Percentiles rank a stretch among this genome's conserved stretches.
These are phyloP conservation scores for Colletotrichum sansevieriae DNA, from an alignment of 2,329 filamentous ascomycete genomes.

Conservation along the genomic window DNA sequence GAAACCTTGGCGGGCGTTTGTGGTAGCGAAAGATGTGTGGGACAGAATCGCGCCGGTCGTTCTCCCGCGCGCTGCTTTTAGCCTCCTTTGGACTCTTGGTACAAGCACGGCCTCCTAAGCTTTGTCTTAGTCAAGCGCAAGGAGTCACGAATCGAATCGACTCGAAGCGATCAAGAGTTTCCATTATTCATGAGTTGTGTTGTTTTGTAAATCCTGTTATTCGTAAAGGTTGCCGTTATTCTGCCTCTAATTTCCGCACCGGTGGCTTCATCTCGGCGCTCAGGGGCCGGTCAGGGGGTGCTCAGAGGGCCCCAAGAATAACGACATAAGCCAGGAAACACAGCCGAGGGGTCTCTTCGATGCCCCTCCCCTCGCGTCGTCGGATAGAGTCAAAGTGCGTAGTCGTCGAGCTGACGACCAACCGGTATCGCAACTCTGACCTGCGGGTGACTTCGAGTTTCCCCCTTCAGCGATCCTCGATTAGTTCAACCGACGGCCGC, in stretches of 20 bases:
- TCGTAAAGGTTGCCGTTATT: background rate
- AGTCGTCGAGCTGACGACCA: too few species aligned
- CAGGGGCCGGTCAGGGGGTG: conserved; percentile 24
- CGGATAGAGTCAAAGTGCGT: conserved; percentile 10
- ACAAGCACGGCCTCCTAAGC: conserved; percentile 5
- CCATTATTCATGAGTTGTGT: background rate
- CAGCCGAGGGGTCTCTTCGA: conserved; percentile 16
- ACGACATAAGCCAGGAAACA: conserved; percentile 2
- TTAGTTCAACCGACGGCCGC: background rate
- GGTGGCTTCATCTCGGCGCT: conserved; percentile 20
- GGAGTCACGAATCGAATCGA: background rate
- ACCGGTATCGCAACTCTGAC: background rate
- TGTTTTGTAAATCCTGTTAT: too few species aligned
- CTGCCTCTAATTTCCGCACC: conserved; percentile 8
- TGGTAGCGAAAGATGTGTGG: conserved; percentile 17
- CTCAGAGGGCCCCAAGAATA: conserved; percentile 11
- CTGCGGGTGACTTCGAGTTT: background rate
- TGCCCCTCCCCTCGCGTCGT: background rate
- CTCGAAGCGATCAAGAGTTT: background rate
- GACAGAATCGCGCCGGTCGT: conserved; percentile 7
- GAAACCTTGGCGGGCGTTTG: conserved; percentile 3
- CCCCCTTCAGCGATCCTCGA: background rate
- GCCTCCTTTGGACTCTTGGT: conserved; percentile 9
- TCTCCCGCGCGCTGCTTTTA: conserved; percentile 4
- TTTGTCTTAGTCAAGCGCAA: background rate